Evolutionary conservation across 2,329 filamentous ascomycete genomes (phyloP).

Genomic region (Thielaviopsis euricoi): DNA sequence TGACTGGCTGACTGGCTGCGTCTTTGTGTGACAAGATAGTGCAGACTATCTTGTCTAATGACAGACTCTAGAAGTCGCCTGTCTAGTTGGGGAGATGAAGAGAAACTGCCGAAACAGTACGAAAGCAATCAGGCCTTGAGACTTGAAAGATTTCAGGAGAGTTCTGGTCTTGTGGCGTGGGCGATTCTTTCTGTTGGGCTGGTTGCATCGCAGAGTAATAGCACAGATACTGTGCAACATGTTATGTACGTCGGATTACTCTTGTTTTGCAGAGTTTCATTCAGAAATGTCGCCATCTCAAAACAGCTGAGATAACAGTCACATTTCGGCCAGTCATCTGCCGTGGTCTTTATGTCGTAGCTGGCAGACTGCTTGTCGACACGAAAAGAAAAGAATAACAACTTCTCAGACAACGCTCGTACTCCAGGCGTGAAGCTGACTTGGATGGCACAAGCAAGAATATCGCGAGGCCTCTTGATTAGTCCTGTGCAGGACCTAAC

Average conservation of each 20-base stretch:
- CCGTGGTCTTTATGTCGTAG: background rate
- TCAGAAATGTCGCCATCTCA: background rate
- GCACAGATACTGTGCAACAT: background rate
- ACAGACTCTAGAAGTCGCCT: no score
- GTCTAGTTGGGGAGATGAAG: no score
- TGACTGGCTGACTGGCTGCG: no score
- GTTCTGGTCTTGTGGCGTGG: no score
- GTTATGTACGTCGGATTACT: background rate
- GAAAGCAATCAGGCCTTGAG: no score
- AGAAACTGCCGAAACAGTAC: no score
- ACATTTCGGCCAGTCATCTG: background rate
- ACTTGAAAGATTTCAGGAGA: no score
- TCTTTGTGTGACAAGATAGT: no score
- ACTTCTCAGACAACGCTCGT: background rate
- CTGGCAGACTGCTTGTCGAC: background rate
- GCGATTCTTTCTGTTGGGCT: no score
- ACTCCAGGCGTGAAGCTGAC: background rate
- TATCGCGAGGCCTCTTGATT: background rate
- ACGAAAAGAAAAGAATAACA: background rate
- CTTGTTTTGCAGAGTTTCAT: background rate
- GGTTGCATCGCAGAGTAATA: background rate
- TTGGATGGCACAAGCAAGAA: background rate
- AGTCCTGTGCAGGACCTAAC: background rate
- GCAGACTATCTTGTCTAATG: no score
- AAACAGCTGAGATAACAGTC: background rate